A percentile compares a stretch with the other conserved stretches of the same genome.
These are phyloP conservation scores for Boletus subparvulus DNA, from an alignment of 768 basidiomycete genomes.

Conservation along the genomic window DNA sequence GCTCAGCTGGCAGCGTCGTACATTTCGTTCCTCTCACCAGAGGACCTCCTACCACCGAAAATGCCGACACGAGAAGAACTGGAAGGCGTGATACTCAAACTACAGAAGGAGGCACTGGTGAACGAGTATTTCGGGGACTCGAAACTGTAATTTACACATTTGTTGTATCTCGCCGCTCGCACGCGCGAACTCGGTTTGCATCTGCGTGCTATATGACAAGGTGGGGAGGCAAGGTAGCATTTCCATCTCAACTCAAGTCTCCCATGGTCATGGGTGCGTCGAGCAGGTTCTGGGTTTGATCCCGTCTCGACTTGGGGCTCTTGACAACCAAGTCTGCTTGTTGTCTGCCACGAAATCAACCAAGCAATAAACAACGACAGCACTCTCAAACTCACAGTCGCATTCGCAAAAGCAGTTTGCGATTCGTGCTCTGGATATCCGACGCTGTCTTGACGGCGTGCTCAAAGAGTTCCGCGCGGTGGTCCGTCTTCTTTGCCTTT, in stretches of 20 bases:
- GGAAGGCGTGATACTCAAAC: conserved; percentile 69
- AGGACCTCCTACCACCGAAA: conserved; percentile 71
- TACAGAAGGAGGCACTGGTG: conserved; percentile 79
- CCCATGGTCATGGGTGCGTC: conserved; percentile 18
- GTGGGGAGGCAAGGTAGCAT: not conserved
- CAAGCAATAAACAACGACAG: not conserved
- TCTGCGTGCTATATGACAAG: not conserved
- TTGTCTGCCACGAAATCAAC: conserved; percentile 48
- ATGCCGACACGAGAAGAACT: conserved; percentile 76
- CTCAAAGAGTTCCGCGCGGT: conserved; percentile 72
- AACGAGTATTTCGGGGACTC: conserved; percentile 71
- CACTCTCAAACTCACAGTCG: conserved; percentile 55
- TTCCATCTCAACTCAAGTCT: conserved; percentile 12
- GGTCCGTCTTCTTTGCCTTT: conserved; percentile 75
- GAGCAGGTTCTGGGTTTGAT: conserved; percentile 15
- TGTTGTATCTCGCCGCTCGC: conserved; percentile 6
- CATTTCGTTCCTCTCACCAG: conserved; percentile 73
- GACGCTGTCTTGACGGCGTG: conserved; percentile 71
- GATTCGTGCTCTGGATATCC: conserved; percentile 70
- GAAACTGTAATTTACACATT: conserved; percentile 13
- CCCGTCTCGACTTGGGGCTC: conserved; percentile 47
- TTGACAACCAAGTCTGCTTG: conserved; percentile 79
- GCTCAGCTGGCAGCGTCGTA: conserved; percentile 65
- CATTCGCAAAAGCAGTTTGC: conserved; percentile 81
- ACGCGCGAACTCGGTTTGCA: not conserved